Evolutionary conservation across 169 alveolate species (phyloP), one percentile per base, ranked within the genome.

Genomic region (Theileria equi): DNA sequence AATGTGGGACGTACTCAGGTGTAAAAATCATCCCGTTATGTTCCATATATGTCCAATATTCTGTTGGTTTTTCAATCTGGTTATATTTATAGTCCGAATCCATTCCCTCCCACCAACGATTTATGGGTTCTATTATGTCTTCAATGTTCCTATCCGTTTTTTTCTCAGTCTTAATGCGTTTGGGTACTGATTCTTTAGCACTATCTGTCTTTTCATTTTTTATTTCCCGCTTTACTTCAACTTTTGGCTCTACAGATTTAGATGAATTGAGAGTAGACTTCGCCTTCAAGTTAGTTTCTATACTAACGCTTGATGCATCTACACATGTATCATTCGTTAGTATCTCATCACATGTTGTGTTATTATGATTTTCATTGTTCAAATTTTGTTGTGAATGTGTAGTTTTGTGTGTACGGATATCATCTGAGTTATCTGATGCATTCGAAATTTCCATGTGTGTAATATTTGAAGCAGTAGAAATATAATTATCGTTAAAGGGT

Each of bases 11-110:
- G 60, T 92, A 92, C 21, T 90, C 94, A 5, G 96, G 96, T 11
- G 97, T 73, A 76, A 92, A 92, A 69, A 91, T 90, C 71, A 92
- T 77, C 21, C 97, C 97, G 65, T 90, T 74, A 68, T 92, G 97
- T 45, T 92, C 97, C 58, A 92, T 88, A 63, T 92, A 92, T 23
- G 77, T 78, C 97, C 97, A 92, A 55, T 91, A 88, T 38, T 53
- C 35, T 21, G 69, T 44, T 61, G 74, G 79, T 19, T 70, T 60
- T 52, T 88, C 88, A 17, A 57, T 71, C 28, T 60, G 65, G 17
- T 78, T 72, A 7, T 70, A 34, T 19, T 79, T 89, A 40, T 66
- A 66, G 43, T 80, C 81, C 8, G 40, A 40, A 48, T 79, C 85
- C 10, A 88, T 68, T 40, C 80, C 83, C 71, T 90, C 94, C 94